Base-by-base conservation (phyloP, 2,329 filamentous ascomycete species). In the Fusarium sororula region DNA sequence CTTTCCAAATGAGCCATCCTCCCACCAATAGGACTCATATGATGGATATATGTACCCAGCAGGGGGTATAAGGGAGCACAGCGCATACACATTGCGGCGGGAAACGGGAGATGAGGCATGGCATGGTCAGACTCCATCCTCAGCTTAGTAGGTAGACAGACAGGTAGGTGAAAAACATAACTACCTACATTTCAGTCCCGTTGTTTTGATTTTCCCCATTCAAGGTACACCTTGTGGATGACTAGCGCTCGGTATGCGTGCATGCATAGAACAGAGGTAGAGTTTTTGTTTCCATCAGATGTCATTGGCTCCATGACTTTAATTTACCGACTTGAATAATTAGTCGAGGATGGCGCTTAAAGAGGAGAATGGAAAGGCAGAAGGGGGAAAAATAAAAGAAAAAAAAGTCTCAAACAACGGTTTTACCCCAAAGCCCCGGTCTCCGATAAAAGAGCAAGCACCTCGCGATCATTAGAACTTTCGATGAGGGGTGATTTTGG, bases 31-130 rank as follows among this genome's bases (percentile, higher is more conserved):
- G 60, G 24, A 26, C 35, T 26, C 37, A 38, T 47, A 61, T 51
- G 45, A 68, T 44, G 38, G 58, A 30, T 35, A 26, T 24, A 30
- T 35, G 24, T 24, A 61, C 48, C 57, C 38, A 70, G 24, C 68
- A 73, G 58, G 72, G 68, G 57, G n/a, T 45, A 56, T 26, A 54
- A 59, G 35, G 62, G 53, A 63, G 61, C 60, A 62, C 59, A 70
- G 58, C 66, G 39, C 63, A 62, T 58, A 58, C 65, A 63, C 53
- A 70, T 59, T 55, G 41, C 63, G 59, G 62, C 59, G 70, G 61
- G 70, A 76, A 75, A 64, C 63, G 57, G 68, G 72, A 76, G 60
- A 75, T 70, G 71, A 76, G 64, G 68, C 53, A 70, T 74, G 57
- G 50, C 59, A 57, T 64, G 37, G 44, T 22, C 39, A 67, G 58